Evolutionary conservation across 352 stramenopile genomes (phyloP).

Genomic region (Globisporangium carolinianum): DNA sequence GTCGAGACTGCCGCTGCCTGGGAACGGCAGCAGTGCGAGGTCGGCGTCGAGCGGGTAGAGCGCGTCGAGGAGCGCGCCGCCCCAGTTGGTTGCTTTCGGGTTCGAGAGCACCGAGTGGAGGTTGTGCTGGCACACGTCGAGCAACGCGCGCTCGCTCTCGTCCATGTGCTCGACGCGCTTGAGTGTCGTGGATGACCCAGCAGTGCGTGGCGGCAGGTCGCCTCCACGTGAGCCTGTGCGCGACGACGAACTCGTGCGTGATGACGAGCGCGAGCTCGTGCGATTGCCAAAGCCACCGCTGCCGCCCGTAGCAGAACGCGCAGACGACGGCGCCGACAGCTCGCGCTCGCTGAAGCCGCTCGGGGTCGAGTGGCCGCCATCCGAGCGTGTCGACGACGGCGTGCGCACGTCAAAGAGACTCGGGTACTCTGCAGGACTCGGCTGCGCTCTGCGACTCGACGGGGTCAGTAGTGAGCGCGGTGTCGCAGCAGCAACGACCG

Average conservation of each 20-base stretch:
- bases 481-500: constrained; percentile 38
- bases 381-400: constrained; percentile 32
- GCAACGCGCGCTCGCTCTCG: constrained; percentile 61
- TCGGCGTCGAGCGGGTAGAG: constrained; percentile 71
- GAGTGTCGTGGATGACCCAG: constrained; percentile 4
- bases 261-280: constrained; percentile 22
- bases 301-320: constrained; percentile 11
- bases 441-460: constrained; percentile 29
- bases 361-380: constrained; percentile 17
- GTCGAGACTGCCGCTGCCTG: constrained; percentile 27
- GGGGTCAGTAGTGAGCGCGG: constrained; percentile 28
- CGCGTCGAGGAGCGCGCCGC: constrained; percentile 58
- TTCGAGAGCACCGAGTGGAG: constrained; percentile 82
- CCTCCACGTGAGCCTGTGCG: constrained; percentile 15
- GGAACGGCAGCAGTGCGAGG: constrained; percentile 57
- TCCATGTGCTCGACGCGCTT: constrained; percentile 27
- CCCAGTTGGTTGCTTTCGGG: constrained; percentile 68
- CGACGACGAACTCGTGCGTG: constrained; percentile 16
- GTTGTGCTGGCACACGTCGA: constrained; percentile 73
- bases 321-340: constrained; percentile 23
- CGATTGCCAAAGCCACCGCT: constrained; percentile 13
- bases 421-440: constrained; percentile 57
- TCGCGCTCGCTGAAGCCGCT: constrained; percentile 10
- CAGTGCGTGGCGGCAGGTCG: constrained; percentile 2
- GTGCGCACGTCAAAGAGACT: constrained; percentile 63